These are phyloP conservation scores for Epichloe aotearoae DNA, from an alignment of 2,329 filamentous ascomycete species.

Conservation along the genomic window DNA sequence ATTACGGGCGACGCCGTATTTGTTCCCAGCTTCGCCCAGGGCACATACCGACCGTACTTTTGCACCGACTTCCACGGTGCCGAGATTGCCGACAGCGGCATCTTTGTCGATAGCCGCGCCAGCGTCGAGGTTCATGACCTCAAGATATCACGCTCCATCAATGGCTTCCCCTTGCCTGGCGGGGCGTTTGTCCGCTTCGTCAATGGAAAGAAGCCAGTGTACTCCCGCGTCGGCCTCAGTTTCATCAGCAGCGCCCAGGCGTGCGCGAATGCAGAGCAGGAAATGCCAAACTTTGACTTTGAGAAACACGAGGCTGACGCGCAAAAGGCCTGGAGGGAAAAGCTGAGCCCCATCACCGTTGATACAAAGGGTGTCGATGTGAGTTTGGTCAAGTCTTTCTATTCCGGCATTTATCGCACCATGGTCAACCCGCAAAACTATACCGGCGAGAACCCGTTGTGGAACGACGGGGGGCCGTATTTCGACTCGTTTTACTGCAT, in stretches of 20 bases:
- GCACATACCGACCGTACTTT: slow-evolving; percentile 46
- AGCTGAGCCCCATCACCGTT: slow-evolving; percentile 45
- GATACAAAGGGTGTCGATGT: slow-evolving; percentile 37
- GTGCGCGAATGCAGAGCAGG: slow-evolving; percentile 52
- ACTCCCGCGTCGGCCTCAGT: slow-evolving; percentile 54
- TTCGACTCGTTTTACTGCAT: slow-evolving; percentile 69
- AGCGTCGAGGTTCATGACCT: slow-evolving; percentile 33
- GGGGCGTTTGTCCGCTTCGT: slow-evolving; percentile 53
- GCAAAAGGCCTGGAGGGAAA: slow-evolving; percentile 44
- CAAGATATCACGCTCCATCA: slow-evolving; percentile 34
- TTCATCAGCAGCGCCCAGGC: slow-evolving; percentile 55
- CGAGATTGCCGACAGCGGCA: slow-evolving; percentile 43
- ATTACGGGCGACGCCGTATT: slow-evolving; percentile 52
- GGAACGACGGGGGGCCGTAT: slow-evolving; percentile 53
- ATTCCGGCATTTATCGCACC: slow-evolving; percentile 58
- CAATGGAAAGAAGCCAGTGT: slow-evolving; percentile 35
- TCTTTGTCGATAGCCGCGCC: slow-evolving; percentile 46
- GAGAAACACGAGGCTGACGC: slow-evolving; percentile 37
- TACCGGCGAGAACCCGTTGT: slow-evolving; percentile 58
- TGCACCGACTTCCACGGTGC: slow-evolving; percentile 55
- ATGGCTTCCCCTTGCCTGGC: slow-evolving; percentile 40
- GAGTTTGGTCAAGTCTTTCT: slow-evolving; percentile 49
- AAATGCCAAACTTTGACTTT: slow-evolving; percentile 59
- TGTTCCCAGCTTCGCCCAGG: slow-evolving; percentile 50
- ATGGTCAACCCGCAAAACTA: slow-evolving; percentile 65